Base-by-base conservation (phyloP, 495 filamentous ascomycete genomes). In the Cairneyella variabilis region DNA sequence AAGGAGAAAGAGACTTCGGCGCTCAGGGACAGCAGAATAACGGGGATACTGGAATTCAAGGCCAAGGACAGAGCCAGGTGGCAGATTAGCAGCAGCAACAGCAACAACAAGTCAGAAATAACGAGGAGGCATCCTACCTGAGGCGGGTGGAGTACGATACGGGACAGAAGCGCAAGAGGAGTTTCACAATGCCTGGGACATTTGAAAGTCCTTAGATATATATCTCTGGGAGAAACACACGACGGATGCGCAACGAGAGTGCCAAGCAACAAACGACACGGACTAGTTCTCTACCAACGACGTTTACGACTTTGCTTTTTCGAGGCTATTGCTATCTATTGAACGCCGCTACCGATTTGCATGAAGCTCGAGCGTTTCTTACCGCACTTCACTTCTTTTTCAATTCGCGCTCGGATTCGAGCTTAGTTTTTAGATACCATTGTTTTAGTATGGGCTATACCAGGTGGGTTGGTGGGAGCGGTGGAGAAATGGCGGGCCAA, bases 111-210 rank as follows among this genome's bases (percentile, higher is more conserved):
- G 17, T 39, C 52, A 44, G 51, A 43, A 56, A 53, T 53, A 49
- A 51, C 47, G 55, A 60, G 25, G 51, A 61, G 10, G 9, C 45
- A 22, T 42, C 48, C 12, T 59, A 56, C 37, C 28, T 62, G 16
- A 42, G 55, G 25, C 30, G 48, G 17, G 39, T 30, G n/a, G 48
- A 54, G 26, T 59, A 59, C 40, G 59, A 61, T n/a, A 57, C 66
- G 16, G 67, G 69, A 46, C 65, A 79, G 53, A 79, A 77, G 66
- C 68, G 76, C 23, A 79, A 76, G 56, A 67, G 73, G 38, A 79
- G 74, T 59, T 80, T 70, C 50, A 67, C 65, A 2, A 55, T 62
- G 39, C 59, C 62, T 0, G 52, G 50, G n/a, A 28, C 30, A 22
- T 64, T 58, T 50, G 57, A 60, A 22, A 57, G 49, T 44, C 49